Base-by-base conservation (phyloP, 1,284 basidiomycete genomes). In the Trametes hirsuta region DNA sequence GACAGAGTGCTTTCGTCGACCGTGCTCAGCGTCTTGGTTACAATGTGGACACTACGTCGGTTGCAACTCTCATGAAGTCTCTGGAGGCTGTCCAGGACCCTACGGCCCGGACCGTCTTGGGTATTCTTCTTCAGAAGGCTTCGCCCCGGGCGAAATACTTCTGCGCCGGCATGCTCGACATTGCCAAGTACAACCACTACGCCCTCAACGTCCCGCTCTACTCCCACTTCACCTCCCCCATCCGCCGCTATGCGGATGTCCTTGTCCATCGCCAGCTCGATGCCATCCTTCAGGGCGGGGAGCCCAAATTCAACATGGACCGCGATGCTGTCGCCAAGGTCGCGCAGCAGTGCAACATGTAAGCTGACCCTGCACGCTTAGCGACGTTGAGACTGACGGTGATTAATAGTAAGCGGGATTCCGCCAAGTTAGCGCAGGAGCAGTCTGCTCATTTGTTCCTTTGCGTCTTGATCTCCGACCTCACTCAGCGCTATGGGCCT, bases 141-240 rank as follows among this genome's bases (percentile, higher is more conserved):
- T 97, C 97, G 69, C 90, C 91, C 62, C 86, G 88, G 53, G 94
- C 97, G 64, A 96, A 96, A 74, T 98, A 99, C 78, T 99, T 98
- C 87, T 99, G 97, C 74, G 88, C 96, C 25, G 97, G 97, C 66
- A 97, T 98, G 94, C 83, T 99, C 68, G 97, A 99, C 76, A 99
- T 99, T 71, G 94, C 95, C 46, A 98, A 99, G 79, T 99, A 98
- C 74, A 79, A 85, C 37, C 97, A 99, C 77, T 98, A 94, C 74
- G 90, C 95, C 1, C 81, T 99, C 68, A 97, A 90, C 69, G 81
- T 88, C 6, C 95, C 97, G 8, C 80, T 99, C 52, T 99, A 99
- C 80, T 97, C 96, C 24, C 97, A 99, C 76, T 99, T 98, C 77
- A 97, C 96, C 15, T 95, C 93, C 3, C 94, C 94, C 4, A 94